Percentiles rank a stretch among this genome's conserved stretches.
Evolutionary conservation across 805 yeast genomes (phyloP).

Genomic region (Kodamaea kaohsiungensis): DNA sequence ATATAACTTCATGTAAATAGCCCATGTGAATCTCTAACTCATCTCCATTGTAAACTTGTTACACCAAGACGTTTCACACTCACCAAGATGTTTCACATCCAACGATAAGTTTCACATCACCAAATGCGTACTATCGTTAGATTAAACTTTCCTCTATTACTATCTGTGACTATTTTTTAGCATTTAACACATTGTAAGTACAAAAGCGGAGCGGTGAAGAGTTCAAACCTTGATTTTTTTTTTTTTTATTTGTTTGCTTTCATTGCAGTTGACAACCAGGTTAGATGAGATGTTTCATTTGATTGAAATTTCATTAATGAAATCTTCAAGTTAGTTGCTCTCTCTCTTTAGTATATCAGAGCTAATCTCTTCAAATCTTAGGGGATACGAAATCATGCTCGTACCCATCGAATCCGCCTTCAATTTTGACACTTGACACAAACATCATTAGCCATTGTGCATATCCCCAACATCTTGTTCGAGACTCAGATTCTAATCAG

Average conservation of each 20-base stretch:
- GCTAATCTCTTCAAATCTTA: too few species aligned
- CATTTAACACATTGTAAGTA: not conserved
- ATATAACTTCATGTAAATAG: too few species aligned
- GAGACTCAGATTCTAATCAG: not conserved
- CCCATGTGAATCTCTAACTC: too few species aligned
- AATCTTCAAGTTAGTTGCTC: too few species aligned
- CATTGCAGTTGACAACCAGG: not conserved
- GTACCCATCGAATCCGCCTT: slow-evolving; percentile 1
- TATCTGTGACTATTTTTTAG: not conserved
- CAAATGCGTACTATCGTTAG: not conserved
- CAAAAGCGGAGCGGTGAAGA: not conserved
- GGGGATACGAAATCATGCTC: not conserved
- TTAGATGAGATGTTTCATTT: not conserved
- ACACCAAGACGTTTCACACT: not conserved
- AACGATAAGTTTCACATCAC: not conserved
- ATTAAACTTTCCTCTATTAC: not conserved
- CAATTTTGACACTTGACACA: slow-evolving; percentile 3
- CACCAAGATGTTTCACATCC: not conserved
- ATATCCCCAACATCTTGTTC: not conserved
- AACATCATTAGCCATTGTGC: not conserved
- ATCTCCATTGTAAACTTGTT: not conserved
- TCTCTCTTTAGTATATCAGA: too few species aligned
- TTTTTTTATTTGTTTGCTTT: too few species aligned
- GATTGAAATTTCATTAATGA: not conserved
- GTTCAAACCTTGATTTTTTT: not conserved